These are phyloP conservation scores for Angomonas ambiguus DNA, from an alignment of 208 protist genomes.

Conservation along the genomic window DNA sequence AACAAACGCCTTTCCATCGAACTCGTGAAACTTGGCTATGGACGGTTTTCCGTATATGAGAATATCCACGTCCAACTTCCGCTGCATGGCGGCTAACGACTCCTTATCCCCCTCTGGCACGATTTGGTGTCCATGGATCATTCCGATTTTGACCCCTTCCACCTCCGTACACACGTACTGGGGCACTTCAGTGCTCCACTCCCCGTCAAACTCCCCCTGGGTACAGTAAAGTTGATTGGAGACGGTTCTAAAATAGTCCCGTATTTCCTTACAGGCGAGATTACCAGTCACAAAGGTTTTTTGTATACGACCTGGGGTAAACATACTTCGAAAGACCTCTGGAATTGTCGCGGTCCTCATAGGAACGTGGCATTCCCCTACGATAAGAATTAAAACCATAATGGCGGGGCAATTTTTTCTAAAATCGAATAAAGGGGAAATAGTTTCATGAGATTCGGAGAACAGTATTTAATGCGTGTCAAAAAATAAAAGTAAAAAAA, in stretches of 20 bases:
- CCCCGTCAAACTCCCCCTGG: constrained; percentile 95
- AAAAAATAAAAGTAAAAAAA: constrained; percentile 5
- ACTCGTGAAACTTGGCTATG: constrained; percentile 84
- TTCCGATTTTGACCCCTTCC: constrained; percentile 96
- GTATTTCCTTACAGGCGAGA: constrained; percentile 91
- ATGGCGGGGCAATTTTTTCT: too few relatives aligned
- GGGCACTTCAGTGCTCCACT: constrained; percentile 44
- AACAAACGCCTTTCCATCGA: constrained; percentile 96
- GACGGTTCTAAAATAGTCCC: constrained; percentile 96
- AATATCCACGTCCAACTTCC: constrained; percentile 97
- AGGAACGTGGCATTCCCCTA: constrained; percentile 99
- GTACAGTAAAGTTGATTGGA: constrained; percentile 95
- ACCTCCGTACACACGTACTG: constrained; percentile 93
- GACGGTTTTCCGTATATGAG: constrained; percentile 96
- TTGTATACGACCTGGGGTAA: constrained; percentile 95
- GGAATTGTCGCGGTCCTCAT: constrained; percentile 93
- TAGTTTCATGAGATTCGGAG: too few relatives aligned
- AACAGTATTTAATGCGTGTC: too few relatives aligned
- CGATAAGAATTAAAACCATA: constrained; percentile 95
- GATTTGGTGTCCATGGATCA: constrained; percentile 97
- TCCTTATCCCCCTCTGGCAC: constrained; percentile 96
- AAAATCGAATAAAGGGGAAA: too few relatives aligned
- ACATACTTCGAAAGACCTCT: constrained; percentile 93
- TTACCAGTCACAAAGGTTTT: constrained; percentile 98
- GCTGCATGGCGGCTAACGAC: constrained; percentile 91